A percentile compares a stretch with the other conserved stretches of the same genome.
These are phyloP conservation scores for Fragaria vesca DNA, from an alignment of 306 rosid species.

Conservation along the genomic window DNA sequence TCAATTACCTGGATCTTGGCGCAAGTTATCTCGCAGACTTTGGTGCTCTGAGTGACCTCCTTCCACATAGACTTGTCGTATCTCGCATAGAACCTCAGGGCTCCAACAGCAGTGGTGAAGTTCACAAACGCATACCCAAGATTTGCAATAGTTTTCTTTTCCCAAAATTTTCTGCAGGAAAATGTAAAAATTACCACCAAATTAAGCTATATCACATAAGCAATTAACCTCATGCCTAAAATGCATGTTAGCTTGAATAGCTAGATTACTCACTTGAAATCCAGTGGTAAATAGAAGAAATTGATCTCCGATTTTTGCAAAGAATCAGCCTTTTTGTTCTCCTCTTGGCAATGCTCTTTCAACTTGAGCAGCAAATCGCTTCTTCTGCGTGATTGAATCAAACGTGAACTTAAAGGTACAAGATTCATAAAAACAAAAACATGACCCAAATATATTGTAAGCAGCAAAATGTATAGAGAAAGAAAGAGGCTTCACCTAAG, in stretches of 20 bases:
- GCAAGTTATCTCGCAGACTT: neutral
- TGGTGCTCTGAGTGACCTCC: neutral
- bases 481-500: conserved; percentile 14
- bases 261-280: conserved; percentile 15
- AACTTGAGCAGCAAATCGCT: conserved; percentile 16
- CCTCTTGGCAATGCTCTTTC: conserved; percentile 12
- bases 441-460: neutral
- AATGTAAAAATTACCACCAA: neutral
- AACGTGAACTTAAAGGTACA: too few species aligned
- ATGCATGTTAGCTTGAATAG: neutral
- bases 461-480: neutral
- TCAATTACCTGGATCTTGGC: neutral
- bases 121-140: conserved; percentile 11
- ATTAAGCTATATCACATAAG: neutral
- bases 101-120: neutral
- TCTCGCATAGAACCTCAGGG: neutral
- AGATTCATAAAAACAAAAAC: neutral
- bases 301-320: conserved; percentile 15
- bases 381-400: conserved; percentile 14
- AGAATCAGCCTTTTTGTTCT: conserved; percentile 1
- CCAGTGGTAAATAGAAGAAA: conserved; percentile 31
- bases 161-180: neutral
- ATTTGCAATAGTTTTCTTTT: neutral
- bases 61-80: neutral
- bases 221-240: neutral